Base-by-base conservation (phyloP, 1,284 basidiomycete genomes). In the Malassezia cuniculi region DNA sequence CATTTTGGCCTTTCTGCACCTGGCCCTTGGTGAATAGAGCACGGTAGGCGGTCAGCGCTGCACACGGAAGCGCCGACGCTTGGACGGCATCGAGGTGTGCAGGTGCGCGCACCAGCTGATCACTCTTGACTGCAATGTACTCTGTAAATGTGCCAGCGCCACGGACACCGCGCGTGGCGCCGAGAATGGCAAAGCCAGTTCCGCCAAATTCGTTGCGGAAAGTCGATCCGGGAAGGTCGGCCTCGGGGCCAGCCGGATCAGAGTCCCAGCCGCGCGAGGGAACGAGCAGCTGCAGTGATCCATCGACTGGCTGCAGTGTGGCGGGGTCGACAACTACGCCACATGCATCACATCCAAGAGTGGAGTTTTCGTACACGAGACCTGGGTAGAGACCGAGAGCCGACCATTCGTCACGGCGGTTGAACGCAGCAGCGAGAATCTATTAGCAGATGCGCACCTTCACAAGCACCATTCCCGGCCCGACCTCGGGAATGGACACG, bases 1-100 rank as follows among this genome's bases (percentile, higher is more conserved):
- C 72, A 40, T 78, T 81, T 31, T 85, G 76, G 4, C 78, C 81
- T 6, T 69, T 60, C 36, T 74, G 49, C 5, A 85, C 75, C 4
- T 71, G 64, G 0, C 75, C 84, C 53, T 85, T 79, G 25, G 83
- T 74, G 27, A 80, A 71, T 1, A 77, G 71, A 1, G 82, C 80
- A 81, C 83, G 77, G 78, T 82, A 87, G 3, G 85, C 82, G 6
- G 84, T 87, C 9, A 86, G 69, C 1, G 76, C 80, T 1, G 73
- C 82, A 2, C 84, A 66, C 0, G 84, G 83, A 74, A 81, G 80
- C 6, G 81, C 78, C 0, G 82, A 78, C 5, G 76, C 73, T 38
- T 85, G 75, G 29, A 77, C 70, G 52, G 82, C 77, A 39, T 75
- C 72, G 16, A 87, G 72, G 59, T 85, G 78, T 11, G 73, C 68